phyloP scores from a whole-genome alignment of 192 early-diverging fungal species.

The Gaertneriomyces semiglobifer region DNA sequence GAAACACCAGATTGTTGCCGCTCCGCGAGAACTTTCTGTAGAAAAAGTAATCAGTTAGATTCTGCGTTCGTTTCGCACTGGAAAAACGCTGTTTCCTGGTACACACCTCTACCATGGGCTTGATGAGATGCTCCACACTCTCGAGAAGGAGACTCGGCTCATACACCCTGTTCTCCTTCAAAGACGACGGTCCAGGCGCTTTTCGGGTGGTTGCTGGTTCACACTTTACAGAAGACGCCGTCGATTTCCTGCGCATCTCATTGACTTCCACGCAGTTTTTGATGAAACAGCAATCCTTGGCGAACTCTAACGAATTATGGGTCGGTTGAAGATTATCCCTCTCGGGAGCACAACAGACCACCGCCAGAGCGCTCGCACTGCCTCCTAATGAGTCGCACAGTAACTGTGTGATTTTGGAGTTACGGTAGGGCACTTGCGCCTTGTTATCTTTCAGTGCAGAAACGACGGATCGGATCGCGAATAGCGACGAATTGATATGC shows the following conservation, averaged over 20 bases:
- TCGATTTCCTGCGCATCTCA: constrained; percentile 3
- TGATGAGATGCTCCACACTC: constrained; percentile 12
- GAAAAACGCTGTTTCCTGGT: not conserved
- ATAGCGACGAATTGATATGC: constrained; percentile 28
- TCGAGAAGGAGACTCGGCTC: not conserved
- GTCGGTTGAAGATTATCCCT: constrained; percentile 20
- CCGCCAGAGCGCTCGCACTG: constrained; percentile 22
- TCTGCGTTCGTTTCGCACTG: not conserved
- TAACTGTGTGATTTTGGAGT: constrained; percentile 31
- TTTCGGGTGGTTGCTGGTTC: not conserved
- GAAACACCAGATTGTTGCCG: no score
- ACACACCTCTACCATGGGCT: constrained; percentile 8
- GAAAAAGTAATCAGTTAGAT: not conserved
- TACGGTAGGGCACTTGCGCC: constrained; percentile 23
- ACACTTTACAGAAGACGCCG: not conserved
- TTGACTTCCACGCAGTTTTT: constrained; percentile 24
- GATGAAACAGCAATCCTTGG: constrained; percentile 29
- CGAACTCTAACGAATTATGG: constrained; percentile 30
- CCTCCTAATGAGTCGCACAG: constrained; percentile 29
- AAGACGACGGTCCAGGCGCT: no score
- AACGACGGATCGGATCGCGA: constrained; percentile 24
- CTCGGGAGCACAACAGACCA: constrained; percentile 29
- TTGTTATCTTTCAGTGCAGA: constrained; percentile 24
- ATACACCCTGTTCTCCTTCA: constrained; percentile 1
- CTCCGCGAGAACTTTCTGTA: not conserved